Percentiles rank a stretch among this genome's conserved stretches.
Conservation (phyloP, 2,329 filamentous ascomycete genomes). For the Cercospora sp. region DNA sequence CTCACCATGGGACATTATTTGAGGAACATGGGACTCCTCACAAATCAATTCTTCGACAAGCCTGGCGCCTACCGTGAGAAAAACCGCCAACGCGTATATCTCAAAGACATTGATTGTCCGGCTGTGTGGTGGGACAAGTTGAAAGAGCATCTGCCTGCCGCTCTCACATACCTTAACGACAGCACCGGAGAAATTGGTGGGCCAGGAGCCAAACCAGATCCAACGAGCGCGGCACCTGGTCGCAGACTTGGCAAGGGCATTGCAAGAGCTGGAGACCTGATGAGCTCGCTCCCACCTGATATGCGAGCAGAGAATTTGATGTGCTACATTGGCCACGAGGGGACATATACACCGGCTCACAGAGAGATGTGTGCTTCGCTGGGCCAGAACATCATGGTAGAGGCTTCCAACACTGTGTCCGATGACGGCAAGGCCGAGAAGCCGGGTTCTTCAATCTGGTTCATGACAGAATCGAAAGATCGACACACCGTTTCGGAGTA, state of each 20-base stretch:
- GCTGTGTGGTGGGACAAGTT: slow-evolving; percentile 80
- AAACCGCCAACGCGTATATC: slow-evolving; percentile 79
- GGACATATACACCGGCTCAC: slow-evolving; percentile 92
- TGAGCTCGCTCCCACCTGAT: slow-evolving; percentile 81
- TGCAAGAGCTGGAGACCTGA: slow-evolving; percentile 81
- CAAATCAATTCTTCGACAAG: slow-evolving; percentile 72
- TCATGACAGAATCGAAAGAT: slow-evolving; percentile 97
- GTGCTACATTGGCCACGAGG: slow-evolving; percentile 98
- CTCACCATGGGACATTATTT: slow-evolving; percentile 91
- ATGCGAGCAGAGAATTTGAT: slow-evolving; percentile 97
- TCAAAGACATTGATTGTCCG: slow-evolving; percentile 97
- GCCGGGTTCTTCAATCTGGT: slow-evolving; percentile 91
- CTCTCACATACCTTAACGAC: slow-evolving; percentile 88
- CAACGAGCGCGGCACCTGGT: slow-evolving; percentile 41
- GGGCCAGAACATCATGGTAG: slow-evolving; percentile 98
- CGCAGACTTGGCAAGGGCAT: slow-evolving; percentile 58
- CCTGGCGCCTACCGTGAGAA: slow-evolving; percentile 74
- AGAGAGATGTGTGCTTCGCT: slow-evolving; percentile 96
- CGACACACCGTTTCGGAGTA: slow-evolving; percentile 88
- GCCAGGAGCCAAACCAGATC: slow-evolving; percentile 55
- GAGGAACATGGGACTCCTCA: slow-evolving; percentile 78
- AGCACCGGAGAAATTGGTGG: slow-evolving; percentile 62
- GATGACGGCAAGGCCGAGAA: slow-evolving; percentile 70
- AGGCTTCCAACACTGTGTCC: slow-evolving; percentile 67
- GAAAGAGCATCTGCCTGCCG: slow-evolving; percentile 72